Base-by-base conservation (phyloP, 2,329 filamentous ascomycete species). In the Chaetomium sp. region DNA sequence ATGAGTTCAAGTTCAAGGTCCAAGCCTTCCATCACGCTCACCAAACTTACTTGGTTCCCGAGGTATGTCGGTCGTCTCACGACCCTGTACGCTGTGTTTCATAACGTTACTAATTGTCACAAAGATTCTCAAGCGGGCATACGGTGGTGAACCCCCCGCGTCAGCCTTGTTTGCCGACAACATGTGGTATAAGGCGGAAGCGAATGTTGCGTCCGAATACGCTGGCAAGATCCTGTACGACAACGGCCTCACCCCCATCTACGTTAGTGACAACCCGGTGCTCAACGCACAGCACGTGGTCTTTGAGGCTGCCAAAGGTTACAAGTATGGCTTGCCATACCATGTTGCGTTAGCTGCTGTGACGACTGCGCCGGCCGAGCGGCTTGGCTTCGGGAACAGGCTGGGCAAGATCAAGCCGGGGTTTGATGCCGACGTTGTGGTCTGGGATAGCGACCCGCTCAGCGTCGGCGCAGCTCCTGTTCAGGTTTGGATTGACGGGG, bases 111-210 rank as follows among this genome's bases (percentile, higher is more conserved):
- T 67, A 13, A 69, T 31, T 16, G n/a, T 13, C 45, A 1, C 0
- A 2, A 31, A 82, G 80, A 83, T 87, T 29, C 77, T 87, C 3
- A 85, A 85, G 70, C 80, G 84, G 57, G 82, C 82, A 0, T 87
- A 80, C 76, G 84, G 85, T 16, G 81, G 79, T 13, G 79, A 79
- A 0, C 74, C 83, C 19, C 84, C 83, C n/a, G 83, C 81, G 3
- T 83, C 80, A 19, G 88, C 84, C n/a, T 77, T 90, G 3, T 91
- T 91, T 70, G 87, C 88, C 10, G 87, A 90, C 71, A 89, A 87
- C 72, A 90, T 90, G 85, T 89, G 85, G 74, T 91, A 90, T 81
- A 90, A 91, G 75, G 80, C 83, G 1, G 89, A 91, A 75, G 78
- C 87, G 0, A 89, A 88, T 69, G 78, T 84, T 4, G 88, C 83